phyloP scores from a whole-genome alignment of 208 protist species.

The Phytomonas sp. region DNA sequence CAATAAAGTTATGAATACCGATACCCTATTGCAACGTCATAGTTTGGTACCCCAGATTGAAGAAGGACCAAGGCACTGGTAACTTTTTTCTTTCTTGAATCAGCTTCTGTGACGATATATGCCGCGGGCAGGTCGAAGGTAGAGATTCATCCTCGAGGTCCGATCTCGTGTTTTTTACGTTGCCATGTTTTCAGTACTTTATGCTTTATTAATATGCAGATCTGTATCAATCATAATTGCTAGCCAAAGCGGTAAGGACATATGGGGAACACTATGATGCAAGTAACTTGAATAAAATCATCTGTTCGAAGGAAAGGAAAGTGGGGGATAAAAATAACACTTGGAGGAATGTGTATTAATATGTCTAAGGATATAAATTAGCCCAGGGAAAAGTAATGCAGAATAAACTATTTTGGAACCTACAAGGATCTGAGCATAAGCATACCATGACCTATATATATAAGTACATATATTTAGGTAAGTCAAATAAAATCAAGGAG shows the following conservation, averaged over 20 bases:
- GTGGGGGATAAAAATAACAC: constrained; percentile 3
- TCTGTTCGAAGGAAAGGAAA: neutral
- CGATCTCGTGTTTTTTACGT: neutral
- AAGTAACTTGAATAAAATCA: neutral
- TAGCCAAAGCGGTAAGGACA: neutral
- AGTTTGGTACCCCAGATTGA: neutral
- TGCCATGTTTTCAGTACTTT: neutral
- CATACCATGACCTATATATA: constrained; percentile 3
- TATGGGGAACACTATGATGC: neutral
- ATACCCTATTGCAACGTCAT: neutral
- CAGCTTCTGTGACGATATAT: neutral
- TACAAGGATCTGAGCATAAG: neutral
- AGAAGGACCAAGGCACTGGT: neutral
- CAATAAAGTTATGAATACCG: neutral
- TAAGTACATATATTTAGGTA: neutral
- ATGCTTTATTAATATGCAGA: neutral
- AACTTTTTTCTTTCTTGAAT: neutral
- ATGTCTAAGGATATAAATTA: neutral
- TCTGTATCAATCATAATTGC: neutral
- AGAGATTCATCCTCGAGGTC: neutral
- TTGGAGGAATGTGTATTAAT: constrained; percentile 1
- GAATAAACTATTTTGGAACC: neutral
- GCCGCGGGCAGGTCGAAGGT: neutral
- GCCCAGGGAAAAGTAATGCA: neutral
- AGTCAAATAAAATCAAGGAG: constrained; percentile 3